These are phyloP conservation scores for Nitzschia palea DNA, from an alignment of 108 stramenopile species.

Conservation along the genomic window DNA sequence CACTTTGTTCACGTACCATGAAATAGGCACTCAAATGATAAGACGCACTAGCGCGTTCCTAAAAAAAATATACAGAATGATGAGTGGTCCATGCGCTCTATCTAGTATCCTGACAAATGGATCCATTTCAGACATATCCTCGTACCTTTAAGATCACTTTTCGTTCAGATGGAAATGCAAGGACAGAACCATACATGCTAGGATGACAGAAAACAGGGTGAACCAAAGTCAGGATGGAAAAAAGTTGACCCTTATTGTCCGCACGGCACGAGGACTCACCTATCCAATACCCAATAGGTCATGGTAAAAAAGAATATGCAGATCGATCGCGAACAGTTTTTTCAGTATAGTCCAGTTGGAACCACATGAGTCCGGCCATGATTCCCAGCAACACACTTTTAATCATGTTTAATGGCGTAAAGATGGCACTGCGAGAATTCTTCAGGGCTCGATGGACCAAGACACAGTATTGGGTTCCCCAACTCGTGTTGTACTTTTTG, in stretches of 20 bases:
- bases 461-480: slow-evolving; percentile 56
- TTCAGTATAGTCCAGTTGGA: slow-evolving; percentile 60
- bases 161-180: slow-evolving; percentile 67
- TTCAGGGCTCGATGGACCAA: slow-evolving; percentile 64
- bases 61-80: background rate
- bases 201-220: too few species aligned
- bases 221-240: too few species aligned
- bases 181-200: slow-evolving; percentile 66
- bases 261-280: too few species aligned
- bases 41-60: slow-evolving; percentile 57
- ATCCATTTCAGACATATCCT: too few species aligned
- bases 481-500: slow-evolving; percentile 53
- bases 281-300: slow-evolving; percentile 80
- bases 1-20: slow-evolving; percentile 46
- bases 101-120: too few species aligned
- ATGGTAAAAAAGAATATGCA: slow-evolving; percentile 72
- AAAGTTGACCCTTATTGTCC: too few species aligned
- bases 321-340: slow-evolving; percentile 45
- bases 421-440: slow-evolving; percentile 67
- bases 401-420: slow-evolving; percentile 66
- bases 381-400: slow-evolving; percentile 63
- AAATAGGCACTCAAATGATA: slow-evolving; percentile 77
- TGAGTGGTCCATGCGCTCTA: too few species aligned
- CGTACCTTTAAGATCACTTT: slow-evolving; percentile 54
- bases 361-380: slow-evolving; percentile 61